Evolutionary conservation across 1,139 yeast genomes (phyloP), one percentile per base, ranked within the genome.

Genomic region (Sugiyamaella castrensis): DNA sequence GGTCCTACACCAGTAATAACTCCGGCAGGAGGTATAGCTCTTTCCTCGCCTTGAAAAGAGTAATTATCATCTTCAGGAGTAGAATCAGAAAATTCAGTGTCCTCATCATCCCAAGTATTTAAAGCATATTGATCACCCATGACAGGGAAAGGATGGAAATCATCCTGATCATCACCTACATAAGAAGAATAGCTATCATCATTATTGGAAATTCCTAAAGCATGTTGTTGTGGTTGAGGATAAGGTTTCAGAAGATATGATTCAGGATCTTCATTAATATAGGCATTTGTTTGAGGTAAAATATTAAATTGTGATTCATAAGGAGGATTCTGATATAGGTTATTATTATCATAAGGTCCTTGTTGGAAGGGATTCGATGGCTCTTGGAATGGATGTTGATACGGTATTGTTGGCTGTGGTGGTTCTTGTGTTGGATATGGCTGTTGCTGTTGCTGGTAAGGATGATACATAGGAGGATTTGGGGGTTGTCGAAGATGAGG

Each of bases 61-160:
- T 42, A 33, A 9, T 39, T 46, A 24, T 50, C 59, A 8, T 52
- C 59, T 4, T 48, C 56, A 11, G 50, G 55, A 5, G 41, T 57
- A 2, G 57, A 56, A 10, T 46, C 58, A 13, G 49, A 28, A 13
- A 53, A 55, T 8, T 53, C 56, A 16, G 53, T 56, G 4, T 55
- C 62, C n/a, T 57, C 67, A 26, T 64, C 61, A 28, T 63, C 63
- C 53, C 65, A 67, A 1, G 74, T 68, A 50, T 71, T 71, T 39
- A 71, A 54, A 2, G 66, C 69, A 51, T 70, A 70, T 40, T 65
- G 64, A 47, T 68, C 74, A 6, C 74, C 74, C 2, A 56, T 54
- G 34, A 69, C 62, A 2, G 72, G 72, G 43, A 67, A 62, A n/a
- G 67, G 69, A 39, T 56, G 57, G 52, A 65, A 63, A 32, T 53